Base-by-base conservation (phyloP, 2,329 filamentous ascomycete species). In the Pezicula carpinea region DNA sequence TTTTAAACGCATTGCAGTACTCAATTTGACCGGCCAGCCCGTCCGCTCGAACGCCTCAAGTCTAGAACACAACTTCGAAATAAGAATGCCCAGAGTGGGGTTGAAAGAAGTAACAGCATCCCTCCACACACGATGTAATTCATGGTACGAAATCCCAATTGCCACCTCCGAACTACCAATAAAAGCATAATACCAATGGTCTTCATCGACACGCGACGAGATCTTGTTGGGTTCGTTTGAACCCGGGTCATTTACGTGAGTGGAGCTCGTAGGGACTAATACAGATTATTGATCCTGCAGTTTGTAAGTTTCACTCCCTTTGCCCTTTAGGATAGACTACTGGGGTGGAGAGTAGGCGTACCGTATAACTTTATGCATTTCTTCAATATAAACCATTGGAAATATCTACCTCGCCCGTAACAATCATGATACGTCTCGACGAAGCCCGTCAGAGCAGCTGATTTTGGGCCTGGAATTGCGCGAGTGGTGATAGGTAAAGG, bases 401-500 rank as follows among this genome's bases (percentile, higher is more conserved):
- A 68, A 46, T 69, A 71, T 53, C 67, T 61, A 4, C 69, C 70
- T 4, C 64, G 62, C 5, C 64, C 57, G 42, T 68, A 44, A 19
- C 69, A 59, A 46, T 72, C 68, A 47, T 70, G 70, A 56, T 69
- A 73, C 17, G n/a, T 22, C 19, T 45, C 34, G 1, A 35, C 31
- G 17, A 14, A 45, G 34, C n/a, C 33, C 5, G 53, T 58, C 10
- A 52, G 21, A 17, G 53, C 51, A 29, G 53, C 49, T 11, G 31
- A 23, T 15, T 51, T 56, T 14, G 56, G 53, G 5, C 56, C 56
- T 2, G 56, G 29, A 47, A 52, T 6, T 44, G 44, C 11, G 56
- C 50, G 17, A 55, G 48, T 10, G 51, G 53, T 38, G 56, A 51
- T 31, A 56, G 46, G 40, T 50, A 57, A 10, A 58, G 40, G 34